A percentile compares a stretch with the other conserved stretches of the same genome.
These are phyloP conservation scores for Cenchrus americanus DNA, from an alignment of 176 grass and related monocot genomes.

Conservation along the genomic window DNA sequence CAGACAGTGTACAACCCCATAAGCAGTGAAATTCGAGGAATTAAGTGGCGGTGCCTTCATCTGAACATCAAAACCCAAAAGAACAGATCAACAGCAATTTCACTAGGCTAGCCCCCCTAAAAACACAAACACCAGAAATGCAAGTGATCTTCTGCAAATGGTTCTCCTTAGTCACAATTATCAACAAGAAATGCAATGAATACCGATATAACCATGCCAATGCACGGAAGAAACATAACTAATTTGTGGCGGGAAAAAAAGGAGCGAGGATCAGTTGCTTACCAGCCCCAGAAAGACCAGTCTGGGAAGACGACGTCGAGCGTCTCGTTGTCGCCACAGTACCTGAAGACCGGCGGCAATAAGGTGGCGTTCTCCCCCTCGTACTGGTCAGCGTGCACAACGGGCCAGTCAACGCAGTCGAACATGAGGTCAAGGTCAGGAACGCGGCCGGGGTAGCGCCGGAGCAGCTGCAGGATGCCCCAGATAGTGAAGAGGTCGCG, in stretches of 20 bases:
- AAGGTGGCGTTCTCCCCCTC: constrained; percentile 47
- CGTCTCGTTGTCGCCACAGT: constrained; percentile 73
- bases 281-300: constrained; percentile 99
- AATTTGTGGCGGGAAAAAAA: neutral
- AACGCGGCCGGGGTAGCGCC: constrained; percentile 68
- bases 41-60: constrained; percentile 18
- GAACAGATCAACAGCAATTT: constrained; percentile 12
- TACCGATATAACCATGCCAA: constrained; percentile 10
- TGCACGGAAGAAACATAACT: neutral
- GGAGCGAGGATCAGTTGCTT: constrained; percentile 46
- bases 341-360: constrained; percentile 79
- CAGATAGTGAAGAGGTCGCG: constrained; percentile 85
- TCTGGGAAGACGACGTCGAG: constrained; percentile 87
- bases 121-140: neutral
- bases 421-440: constrained; percentile 97
- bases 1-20: constrained; percentile 1
- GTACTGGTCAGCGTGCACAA: constrained; percentile 51
- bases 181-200: neutral
- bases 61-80: constrained; percentile 22
- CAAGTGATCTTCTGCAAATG: neutral
- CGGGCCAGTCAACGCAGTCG: constrained; percentile 69
- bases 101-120: neutral
- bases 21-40: no score
- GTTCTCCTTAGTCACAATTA: neutral
- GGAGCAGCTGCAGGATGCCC: constrained; percentile 90